phyloP scores from a whole-genome alignment of 2,329 filamentous ascomycete genomes.

The Aspergillus tubingensis region DNA sequence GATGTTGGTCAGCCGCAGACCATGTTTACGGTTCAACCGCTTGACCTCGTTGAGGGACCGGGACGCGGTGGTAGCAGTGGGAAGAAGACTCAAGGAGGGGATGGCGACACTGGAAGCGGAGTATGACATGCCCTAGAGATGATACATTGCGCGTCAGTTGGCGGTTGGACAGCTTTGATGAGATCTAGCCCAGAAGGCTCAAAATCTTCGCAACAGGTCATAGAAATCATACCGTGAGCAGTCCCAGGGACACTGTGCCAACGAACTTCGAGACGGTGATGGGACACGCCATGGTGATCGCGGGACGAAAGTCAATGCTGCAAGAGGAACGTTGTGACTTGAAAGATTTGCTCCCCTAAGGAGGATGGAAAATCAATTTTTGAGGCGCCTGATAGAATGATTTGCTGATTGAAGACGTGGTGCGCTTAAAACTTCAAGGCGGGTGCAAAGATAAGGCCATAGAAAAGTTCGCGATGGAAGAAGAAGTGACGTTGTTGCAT shows the following conservation, averaged over 20 bases:
- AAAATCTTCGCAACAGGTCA: background rate
- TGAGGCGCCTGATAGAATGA: background rate
- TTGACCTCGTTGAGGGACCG: constrained; percentile 71
- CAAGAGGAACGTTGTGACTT: background rate
- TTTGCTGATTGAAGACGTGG: background rate
- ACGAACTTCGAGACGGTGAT: constrained; percentile 88
- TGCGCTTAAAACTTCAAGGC: background rate
- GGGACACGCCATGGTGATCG: constrained; percentile 62
- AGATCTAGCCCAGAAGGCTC: background rate
- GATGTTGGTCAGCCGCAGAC: constrained; percentile 67
- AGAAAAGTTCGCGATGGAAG: background rate
- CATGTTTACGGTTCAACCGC: constrained; percentile 63
- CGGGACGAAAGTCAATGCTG: background rate
- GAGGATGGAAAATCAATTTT: no score
- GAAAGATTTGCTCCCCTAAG: background rate
- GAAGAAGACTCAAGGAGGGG: constrained; percentile 77
- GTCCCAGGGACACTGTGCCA: constrained; percentile 82
- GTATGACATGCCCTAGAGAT: constrained; percentile 77
- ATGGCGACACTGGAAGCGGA: constrained; percentile 76
- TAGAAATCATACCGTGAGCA: constrained; percentile 68
- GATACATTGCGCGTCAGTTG: constrained; percentile 17
- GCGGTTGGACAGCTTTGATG: background rate
- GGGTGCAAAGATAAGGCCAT: background rate
- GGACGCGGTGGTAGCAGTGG: constrained; percentile 70
- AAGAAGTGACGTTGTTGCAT: background rate